These are phyloP conservation scores for Groenewaldozyma sp. DNA, from an alignment of 1,139 yeast species.

Conservation along the genomic window DNA sequence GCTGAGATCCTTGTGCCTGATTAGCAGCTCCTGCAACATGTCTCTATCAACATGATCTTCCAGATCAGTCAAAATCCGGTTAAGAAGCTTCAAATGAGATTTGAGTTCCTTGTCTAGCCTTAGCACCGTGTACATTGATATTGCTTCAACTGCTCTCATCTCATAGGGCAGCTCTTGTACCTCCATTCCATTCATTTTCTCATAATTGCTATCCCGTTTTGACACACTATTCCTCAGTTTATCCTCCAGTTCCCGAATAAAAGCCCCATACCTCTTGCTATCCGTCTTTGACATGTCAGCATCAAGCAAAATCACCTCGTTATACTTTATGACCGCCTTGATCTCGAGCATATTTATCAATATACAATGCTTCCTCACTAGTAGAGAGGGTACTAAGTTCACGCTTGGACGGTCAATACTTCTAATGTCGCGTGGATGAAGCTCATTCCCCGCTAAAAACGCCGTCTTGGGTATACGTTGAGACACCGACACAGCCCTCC, in stretches of 20 bases:
- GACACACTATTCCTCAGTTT: conserved; percentile 41
- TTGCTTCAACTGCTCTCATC: conserved; percentile 78
- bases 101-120: conserved; percentile 76
- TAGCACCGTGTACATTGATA: conserved; percentile 72
- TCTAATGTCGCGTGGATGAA: conserved; percentile 72
- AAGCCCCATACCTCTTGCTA: conserved; percentile 52
- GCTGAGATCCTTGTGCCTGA: conserved; percentile 65
- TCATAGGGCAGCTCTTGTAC: conserved; percentile 46
- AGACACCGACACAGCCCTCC: conserved; percentile 62
- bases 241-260: conserved; percentile 75
- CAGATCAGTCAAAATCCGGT: conserved; percentile 60
- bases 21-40: conserved; percentile 63
- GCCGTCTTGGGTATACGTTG: conserved; percentile 63
- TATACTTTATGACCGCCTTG: conserved; percentile 71
- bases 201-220: neutral
- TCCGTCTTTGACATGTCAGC: conserved; percentile 42
- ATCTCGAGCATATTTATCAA: conserved; percentile 71
- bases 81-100: conserved; percentile 56
- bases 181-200: neutral
- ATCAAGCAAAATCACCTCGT: conserved; percentile 73
- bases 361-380: conserved; percentile 72
- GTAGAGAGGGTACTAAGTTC: conserved; percentile 78
- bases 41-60: conserved; percentile 80
- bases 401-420: conserved; percentile 79
- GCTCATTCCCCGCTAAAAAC: conserved; percentile 59